A percentile compares a stretch with the other conserved stretches of the same genome.
Evolutionary conservation across 352 stramenopile species (phyloP).

Genomic region (Phytopythium kandeliae): DNA sequence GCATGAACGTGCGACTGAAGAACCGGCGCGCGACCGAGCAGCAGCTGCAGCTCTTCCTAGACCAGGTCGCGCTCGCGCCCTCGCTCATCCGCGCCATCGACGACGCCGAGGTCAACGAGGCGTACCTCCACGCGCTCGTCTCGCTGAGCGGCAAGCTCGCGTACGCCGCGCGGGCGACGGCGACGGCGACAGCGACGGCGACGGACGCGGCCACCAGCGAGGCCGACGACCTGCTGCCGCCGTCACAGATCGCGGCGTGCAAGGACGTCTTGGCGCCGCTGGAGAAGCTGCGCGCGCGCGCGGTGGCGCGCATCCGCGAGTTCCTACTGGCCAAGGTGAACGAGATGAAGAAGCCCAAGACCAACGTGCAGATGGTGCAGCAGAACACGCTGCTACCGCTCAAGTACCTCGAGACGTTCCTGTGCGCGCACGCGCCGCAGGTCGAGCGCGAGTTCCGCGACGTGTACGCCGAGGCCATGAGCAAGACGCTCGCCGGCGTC

Average conservation of each 20-base stretch:
- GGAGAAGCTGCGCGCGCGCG: slow-evolving; percentile 81
- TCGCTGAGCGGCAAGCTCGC: slow-evolving; percentile 92
- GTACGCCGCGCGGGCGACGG: slow-evolving; percentile 53
- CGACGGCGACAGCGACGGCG: background rate
- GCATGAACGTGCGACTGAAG: slow-evolving; percentile 91
- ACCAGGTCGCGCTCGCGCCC: slow-evolving; percentile 94
- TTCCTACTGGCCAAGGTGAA: slow-evolving; percentile 94
- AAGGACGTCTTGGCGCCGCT: slow-evolving; percentile 92
- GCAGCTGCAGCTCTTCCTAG: slow-evolving; percentile 92
- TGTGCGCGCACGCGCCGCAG: slow-evolving; percentile 89
- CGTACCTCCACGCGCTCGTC: slow-evolving; percentile 92
- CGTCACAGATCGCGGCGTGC: slow-evolving; percentile 86
- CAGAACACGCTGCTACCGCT: slow-evolving; percentile 96
- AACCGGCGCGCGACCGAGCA: slow-evolving; percentile 95
- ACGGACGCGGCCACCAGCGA: background rate
- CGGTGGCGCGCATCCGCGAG: slow-evolving; percentile 77
- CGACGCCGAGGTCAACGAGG: slow-evolving; percentile 92
- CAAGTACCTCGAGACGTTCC: slow-evolving; percentile 94
- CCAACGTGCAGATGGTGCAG: slow-evolving; percentile 98
- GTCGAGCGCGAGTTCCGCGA: slow-evolving; percentile 94
- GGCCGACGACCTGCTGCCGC: slow-evolving; percentile 19
- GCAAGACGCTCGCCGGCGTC: slow-evolving; percentile 92
- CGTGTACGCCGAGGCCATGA: slow-evolving; percentile 97
- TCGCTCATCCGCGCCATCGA: slow-evolving; percentile 91
- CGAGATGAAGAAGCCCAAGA: slow-evolving; percentile 95